Evolutionary conservation across 768 basidiomycete genomes (phyloP).

Genomic region (Mrakia gelida): DNA sequence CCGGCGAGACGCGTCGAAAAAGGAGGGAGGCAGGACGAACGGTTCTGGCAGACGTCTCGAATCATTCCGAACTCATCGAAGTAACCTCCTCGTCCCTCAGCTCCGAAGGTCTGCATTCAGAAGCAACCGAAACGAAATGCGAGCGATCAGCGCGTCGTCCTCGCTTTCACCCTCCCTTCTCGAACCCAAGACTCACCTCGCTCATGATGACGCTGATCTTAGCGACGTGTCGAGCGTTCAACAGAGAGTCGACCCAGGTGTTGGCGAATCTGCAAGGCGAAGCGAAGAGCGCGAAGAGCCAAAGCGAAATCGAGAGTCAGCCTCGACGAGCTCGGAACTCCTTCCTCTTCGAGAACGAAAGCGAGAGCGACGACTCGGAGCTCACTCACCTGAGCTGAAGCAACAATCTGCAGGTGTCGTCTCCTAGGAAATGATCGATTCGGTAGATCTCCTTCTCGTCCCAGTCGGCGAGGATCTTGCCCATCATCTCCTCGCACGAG

Average conservation of each 20-base stretch:
- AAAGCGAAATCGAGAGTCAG: neutral
- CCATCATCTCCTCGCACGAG: conserved; percentile 34
- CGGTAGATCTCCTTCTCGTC: conserved; percentile 34
- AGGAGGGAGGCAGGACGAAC: conserved; percentile 17
- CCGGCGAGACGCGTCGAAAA: neutral
- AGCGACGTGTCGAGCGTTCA: conserved; percentile 28
- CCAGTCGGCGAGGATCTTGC: conserved; percentile 33
- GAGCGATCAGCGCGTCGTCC: no score
- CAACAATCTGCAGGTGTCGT: conserved; percentile 26
- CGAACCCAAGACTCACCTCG: conserved; percentile 17
- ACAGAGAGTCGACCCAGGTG: conserved; percentile 26
- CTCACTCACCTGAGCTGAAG: neutral
- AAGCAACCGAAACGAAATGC: no score
- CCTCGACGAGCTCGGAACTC: neutral
- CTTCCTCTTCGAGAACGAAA: neutral
- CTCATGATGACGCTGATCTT: conserved; percentile 33
- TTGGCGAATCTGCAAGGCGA: conserved; percentile 31
- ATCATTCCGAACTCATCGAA: conserved; percentile 38
- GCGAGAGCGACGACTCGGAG: neutral
- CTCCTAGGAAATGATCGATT: conserved; percentile 35
- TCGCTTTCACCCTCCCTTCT: no score
- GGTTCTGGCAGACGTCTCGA: conserved; percentile 34
- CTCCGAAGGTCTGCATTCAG: conserved; percentile 32
- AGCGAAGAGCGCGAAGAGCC: no score
- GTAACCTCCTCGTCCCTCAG: conserved; percentile 36